Conservation (phyloP, 768 basidiomycete genomes). For the Lentinus tigrinus region DNA sequence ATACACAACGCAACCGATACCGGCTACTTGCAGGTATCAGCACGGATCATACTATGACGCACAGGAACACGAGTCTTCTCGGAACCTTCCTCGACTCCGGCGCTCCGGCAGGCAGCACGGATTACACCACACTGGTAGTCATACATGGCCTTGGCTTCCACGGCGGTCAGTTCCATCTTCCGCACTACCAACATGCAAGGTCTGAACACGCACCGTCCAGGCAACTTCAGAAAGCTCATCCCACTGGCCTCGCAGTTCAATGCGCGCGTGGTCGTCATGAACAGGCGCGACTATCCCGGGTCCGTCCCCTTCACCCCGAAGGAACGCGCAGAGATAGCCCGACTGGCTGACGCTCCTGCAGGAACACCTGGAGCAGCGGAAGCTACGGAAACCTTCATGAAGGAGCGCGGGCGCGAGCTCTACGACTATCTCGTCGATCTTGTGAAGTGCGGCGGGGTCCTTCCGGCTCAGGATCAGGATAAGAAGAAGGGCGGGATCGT, state of each 20-base stretch:
- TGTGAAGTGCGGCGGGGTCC: slow-evolving; percentile 30
- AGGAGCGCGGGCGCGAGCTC: slow-evolving; percentile 34
- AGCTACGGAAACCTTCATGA: slow-evolving; percentile 11
- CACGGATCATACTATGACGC: too few relatives aligned
- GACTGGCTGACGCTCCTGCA: background rate
- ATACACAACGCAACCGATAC: too few relatives aligned
- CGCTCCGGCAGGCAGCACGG: slow-evolving; percentile 6
- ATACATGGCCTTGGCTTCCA: slow-evolving; percentile 21
- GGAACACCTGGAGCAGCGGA: background rate
- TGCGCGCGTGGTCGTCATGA: slow-evolving; percentile 26
- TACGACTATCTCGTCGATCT: slow-evolving; percentile 34
- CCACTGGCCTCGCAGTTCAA: slow-evolving; percentile 18
- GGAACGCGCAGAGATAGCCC: slow-evolving; percentile 13
- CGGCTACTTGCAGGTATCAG: too few relatives aligned
- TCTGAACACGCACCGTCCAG: background rate
- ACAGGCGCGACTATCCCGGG: slow-evolving; percentile 29
- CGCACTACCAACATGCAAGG: background rate
- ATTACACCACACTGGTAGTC: slow-evolving; percentile 20
- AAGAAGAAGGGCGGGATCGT: slow-evolving; percentile 9
- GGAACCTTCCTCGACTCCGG: slow-evolving; percentile 18
- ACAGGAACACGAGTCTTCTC: too few relatives aligned
- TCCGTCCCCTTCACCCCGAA: slow-evolving; percentile 20
- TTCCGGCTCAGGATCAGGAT: slow-evolving; percentile 9
- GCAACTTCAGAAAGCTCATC: slow-evolving; percentile 21
- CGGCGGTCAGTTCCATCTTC: slow-evolving; percentile 5